Evolutionary conservation across 2,329 filamentous ascomycete species (phyloP).

Genomic region (Amylocarpus encephaloides): DNA sequence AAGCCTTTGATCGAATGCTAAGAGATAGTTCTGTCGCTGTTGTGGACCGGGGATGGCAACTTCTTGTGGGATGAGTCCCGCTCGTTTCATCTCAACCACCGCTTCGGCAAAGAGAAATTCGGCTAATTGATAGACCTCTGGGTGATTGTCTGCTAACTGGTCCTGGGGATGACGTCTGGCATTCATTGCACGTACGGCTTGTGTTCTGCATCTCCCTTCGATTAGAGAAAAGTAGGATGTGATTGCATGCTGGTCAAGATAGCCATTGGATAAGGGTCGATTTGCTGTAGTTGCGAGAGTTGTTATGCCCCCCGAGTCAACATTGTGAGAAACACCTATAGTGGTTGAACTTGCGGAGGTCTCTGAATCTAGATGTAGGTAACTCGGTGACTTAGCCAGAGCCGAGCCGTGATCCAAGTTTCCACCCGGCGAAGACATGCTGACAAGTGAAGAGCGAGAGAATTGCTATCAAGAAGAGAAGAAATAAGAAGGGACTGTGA

Average conservation of each 20-base stretch:
- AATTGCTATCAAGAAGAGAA: no score
- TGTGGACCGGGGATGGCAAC: slow-evolving; percentile 13
- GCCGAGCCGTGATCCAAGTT: no score
- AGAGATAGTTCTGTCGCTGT: slow-evolving; percentile 21
- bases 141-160: slow-evolving; percentile 22
- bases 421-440: no score
- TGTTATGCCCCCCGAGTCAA: slow-evolving; percentile 6
- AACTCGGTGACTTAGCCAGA: no score
- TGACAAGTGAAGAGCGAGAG: no score
- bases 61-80: slow-evolving; percentile 25
- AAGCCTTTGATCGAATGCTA: slow-evolving; percentile 24
- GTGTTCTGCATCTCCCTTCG: slow-evolving; percentile 26
- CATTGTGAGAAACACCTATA: background rate
- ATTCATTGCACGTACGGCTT: slow-evolving; percentile 24
- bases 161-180: slow-evolving; percentile 17
- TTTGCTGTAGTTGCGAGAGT: slow-evolving; percentile 7
- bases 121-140: slow-evolving; percentile 22
- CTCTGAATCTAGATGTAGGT: background rate
- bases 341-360: background rate
- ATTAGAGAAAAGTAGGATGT: slow-evolving; percentile 29
- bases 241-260: slow-evolving; percentile 20
- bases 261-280: slow-evolving; percentile 13
- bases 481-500: no score
- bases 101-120: slow-evolving; percentile 22
- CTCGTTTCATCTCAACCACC: slow-evolving; percentile 17